A percentile compares a stretch with the other conserved stretches of the same genome.
phyloP scores from a whole-genome alignment of 1,284 basidiomycete genomes.

The Puccinia horiana region DNA sequence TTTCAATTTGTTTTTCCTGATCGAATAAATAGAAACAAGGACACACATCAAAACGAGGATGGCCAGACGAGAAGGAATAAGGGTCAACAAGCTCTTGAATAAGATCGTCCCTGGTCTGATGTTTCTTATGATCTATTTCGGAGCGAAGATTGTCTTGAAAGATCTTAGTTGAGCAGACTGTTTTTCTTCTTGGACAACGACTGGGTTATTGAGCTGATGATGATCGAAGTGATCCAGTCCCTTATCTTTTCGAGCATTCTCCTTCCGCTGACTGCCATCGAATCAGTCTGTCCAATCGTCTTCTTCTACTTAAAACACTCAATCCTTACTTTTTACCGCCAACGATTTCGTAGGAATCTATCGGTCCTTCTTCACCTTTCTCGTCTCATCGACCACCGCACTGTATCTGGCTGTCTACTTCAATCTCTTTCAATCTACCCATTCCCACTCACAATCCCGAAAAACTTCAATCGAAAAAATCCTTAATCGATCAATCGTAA shows the following conservation, averaged over 20 bases:
- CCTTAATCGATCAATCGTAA: background rate
- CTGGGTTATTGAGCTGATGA: no score
- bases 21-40: no score
- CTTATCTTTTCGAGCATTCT: background rate
- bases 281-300: background rate
- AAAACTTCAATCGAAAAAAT: background rate
- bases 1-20: background rate
- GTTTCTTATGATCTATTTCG: conserved; percentile 17
- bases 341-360: background rate
- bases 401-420: conserved; percentile 21
- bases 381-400: background rate
- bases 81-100: background rate
- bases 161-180: background rate
- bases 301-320: background rate
- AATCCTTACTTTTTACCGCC: background rate
- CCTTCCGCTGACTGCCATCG: background rate
- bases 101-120: conserved; percentile 2
- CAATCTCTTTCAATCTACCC: background rate
- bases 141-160: background rate
- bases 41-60: background rate
- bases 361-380: background rate
- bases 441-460: background rate
- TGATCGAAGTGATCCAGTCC: background rate
- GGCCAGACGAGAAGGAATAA: background rate
- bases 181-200: no score